Evolutionary conservation across 2,329 filamentous ascomycete genomes (phyloP), one percentile per base, ranked within the genome.

Genomic region (Lachnellula suecica): DNA sequence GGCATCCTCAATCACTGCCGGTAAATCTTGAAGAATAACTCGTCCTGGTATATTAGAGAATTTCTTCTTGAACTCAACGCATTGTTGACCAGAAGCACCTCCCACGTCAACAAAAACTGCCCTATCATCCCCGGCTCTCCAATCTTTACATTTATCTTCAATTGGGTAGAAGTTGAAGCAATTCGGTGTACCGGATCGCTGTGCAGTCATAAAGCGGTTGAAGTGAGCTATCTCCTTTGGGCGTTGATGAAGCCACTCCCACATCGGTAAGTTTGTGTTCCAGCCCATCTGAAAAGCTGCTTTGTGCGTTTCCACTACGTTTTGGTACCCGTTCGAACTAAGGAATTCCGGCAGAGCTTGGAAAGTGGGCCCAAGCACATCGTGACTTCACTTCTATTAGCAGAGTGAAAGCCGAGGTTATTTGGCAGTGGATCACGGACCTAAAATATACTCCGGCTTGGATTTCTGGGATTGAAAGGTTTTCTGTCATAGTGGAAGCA

Each of bases 21-120:
- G 66, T 3, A 66, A 59, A 51, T 77, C 74, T 53, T 77, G 71
- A 2, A 77, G 54, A 8, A 75, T 60, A 4, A 75, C 57, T 9
- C 64, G 59, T 0, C 69, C 68, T 1, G 61, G 59, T 2, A 74
- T 46, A 29, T 63, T 46, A 2, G 70, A 68, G 43, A 63, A 68
- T 15, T 60, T 62, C 17, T 61, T 53, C 35, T 60, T 64, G 8
- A 76, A 61, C 4, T 61, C 57, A 4, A 59, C 59, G 13, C 65
- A 65, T 40, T 72, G 69, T n/a, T 74, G 69, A 1, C 73, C 73
- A 11, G 63, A 61, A 1, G 68, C 69, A 34, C 74, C 71, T 8
- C 72, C 71, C 15, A 75, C 61, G 52, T 76, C 71, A 2, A 76
- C 71, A 38, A 73, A 63, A 27, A 74, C 20, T 5, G 34, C 8